Evolutionary conservation across 208 protist genomes (phyloP), one percentile per base, ranked within the genome.

Genomic region (Leptomonas pyrrhocoris): DNA sequence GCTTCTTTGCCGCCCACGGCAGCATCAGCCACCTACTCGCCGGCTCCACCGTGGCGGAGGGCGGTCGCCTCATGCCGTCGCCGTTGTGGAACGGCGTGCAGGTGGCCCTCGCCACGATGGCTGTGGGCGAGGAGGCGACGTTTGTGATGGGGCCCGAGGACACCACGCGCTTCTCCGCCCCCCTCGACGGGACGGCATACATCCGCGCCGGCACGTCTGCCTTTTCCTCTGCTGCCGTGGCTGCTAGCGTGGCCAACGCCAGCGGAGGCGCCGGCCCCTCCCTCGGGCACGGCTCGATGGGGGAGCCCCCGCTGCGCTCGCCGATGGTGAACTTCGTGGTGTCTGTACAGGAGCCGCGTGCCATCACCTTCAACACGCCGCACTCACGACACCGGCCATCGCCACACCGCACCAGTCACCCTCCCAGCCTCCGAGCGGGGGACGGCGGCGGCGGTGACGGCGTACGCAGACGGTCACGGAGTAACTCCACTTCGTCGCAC

Each of bases 61-160:
- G 49, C 16, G 46, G 28, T 2, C 38, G 55, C 13, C 27, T 66
- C 19, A 53, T 53, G 51, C 58, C 61, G 21, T 59, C 61, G 1
- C 62, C 74, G 36, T 53, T 79, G 18, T 67, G 72, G 62, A 64
- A 36, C 23, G 75, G 75, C n/a, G 16, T 80, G 1, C 68, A 80
- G 15, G 56, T 75, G 2, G 75, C 75, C 13, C 45, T 80, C 13
- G 58, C 62, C 6, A 68, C 68, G 27, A 80, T 80, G 75, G 46
- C 43, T 2, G 58, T 75, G 19, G 68, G 68, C 19, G 75, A 80
- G 50, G 50, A 43, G 38, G 75, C 75, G 2, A 53, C 53, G 1
- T 80, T 80, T 54, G 12, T 80, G 7, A 54, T 80, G 43, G 62
- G 42, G 55, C 18, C 58, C 2, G 66, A 56, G 9, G 61, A 79